Conservation (phyloP, 805 yeast genomes). For the Priceomyces castillae region DNA sequence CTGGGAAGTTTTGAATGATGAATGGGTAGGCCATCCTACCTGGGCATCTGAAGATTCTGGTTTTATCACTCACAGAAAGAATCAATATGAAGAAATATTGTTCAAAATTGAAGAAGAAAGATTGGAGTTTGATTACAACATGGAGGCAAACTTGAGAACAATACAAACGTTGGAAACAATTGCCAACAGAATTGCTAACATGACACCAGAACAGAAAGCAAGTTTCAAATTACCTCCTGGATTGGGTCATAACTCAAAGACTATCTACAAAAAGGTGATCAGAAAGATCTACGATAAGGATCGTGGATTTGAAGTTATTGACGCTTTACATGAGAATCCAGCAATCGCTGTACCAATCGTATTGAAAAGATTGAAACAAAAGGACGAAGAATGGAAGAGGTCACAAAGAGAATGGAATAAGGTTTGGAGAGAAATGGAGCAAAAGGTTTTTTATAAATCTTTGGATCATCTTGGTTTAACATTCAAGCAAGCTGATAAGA, state of each 20-base stretch:
- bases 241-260: conserved; percentile 83
- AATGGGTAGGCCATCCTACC: conserved; percentile 99
- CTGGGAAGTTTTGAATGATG: conserved; percentile 97
- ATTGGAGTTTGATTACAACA: conserved; percentile 92
- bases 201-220: conserved; percentile 88
- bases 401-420: conserved; percentile 99
- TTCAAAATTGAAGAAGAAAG: conserved; percentile 97
- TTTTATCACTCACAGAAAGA: conserved; percentile 96
- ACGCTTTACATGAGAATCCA: conserved; percentile 93
- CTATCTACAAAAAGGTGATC: conserved; percentile 90
- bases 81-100: conserved; percentile 94
- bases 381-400: conserved; percentile 98
- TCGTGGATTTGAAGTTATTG: conserved; percentile 93
- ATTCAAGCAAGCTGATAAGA: conserved; percentile 95
- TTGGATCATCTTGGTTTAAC: conserved; percentile 94
- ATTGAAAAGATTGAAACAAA: conserved; percentile 87
- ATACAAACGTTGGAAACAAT: conserved; percentile 94
- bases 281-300: conserved; percentile 91
- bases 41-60: conserved; percentile 99
- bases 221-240: conserved; percentile 88
- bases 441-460: conserved; percentile 88
- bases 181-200: conserved; percentile 88
- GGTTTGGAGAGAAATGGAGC: conserved; percentile 98
- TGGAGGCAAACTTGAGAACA: conserved; percentile 92
- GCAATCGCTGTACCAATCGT: conserved; percentile 94